A percentile compares a stretch with the other conserved stretches of the same genome.
Evolutionary conservation across 2,329 filamentous ascomycete species (phyloP).

Genomic region (Calonectria pseudoreteaudii): DNA sequence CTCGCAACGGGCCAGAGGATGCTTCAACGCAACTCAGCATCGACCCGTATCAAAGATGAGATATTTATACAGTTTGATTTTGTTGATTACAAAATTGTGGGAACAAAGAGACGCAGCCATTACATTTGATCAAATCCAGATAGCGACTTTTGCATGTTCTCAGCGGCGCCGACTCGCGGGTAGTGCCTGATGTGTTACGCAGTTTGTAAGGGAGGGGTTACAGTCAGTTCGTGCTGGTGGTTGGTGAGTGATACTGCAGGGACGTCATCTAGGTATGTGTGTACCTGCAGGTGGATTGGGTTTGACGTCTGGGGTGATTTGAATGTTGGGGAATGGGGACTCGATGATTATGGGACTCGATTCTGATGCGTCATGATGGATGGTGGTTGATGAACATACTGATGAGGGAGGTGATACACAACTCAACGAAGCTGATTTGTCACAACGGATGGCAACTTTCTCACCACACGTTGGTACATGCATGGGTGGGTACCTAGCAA

Average conservation of each 20-base stretch:
- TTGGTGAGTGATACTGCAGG: constrained; percentile 31
- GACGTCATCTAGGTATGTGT: constrained; percentile 4
- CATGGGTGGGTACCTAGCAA: background rate
- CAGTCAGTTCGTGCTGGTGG: constrained; percentile 23
- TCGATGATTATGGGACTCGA: constrained; percentile 11
- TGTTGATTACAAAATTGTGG: constrained; percentile 17
- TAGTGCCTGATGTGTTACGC: background rate
- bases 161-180: background rate
- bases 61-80: constrained; percentile 21
- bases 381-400: constrained; percentile 14
- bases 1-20: constrained; percentile 27
- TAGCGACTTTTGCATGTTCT: constrained; percentile 4
- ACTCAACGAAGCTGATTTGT: background rate
- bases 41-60: constrained; percentile 9
- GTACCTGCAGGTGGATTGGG: constrained; percentile 12
- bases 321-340: constrained; percentile 39
- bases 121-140: background rate
- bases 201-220: constrained; percentile 24
- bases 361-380: constrained; percentile 11
- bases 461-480: background rate
- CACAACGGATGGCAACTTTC: background rate
- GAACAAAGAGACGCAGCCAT: background rate
- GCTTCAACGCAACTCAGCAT: constrained; percentile 27
- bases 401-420: background rate
- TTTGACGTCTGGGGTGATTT: constrained; percentile 34